Conservation (phyloP, 2,329 filamentous ascomycete species). For the Diaporthe sp. region DNA sequence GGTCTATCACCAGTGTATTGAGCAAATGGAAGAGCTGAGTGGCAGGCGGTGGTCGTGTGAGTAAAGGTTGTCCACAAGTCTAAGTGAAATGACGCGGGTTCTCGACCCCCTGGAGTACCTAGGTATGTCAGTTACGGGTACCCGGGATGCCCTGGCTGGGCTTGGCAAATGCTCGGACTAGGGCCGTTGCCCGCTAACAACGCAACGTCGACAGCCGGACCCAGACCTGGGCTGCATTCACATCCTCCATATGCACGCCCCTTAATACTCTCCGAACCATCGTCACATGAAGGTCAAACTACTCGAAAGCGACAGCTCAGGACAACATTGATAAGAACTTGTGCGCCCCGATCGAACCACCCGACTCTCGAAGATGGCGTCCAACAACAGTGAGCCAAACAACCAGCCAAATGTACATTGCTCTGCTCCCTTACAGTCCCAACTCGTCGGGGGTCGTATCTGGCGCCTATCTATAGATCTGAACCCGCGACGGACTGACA, state of each 20-base stretch:
- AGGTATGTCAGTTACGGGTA: background rate
- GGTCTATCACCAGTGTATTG: background rate
- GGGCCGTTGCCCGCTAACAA: slow-evolving; percentile 5
- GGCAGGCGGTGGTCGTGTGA: slow-evolving; percentile 11
- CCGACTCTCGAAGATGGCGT: slow-evolving; percentile 35
- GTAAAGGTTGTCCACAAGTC: background rate
- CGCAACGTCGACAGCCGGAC: slow-evolving; percentile 9
- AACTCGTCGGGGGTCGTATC: background rate
- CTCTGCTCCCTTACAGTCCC: background rate
- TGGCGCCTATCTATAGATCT: background rate
- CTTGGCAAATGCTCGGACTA: background rate
- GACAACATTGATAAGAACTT: background rate
- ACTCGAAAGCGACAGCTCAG: background rate
- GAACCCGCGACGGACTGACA: background rate
- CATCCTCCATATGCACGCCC: slow-evolving; percentile 7
- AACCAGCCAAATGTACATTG: slow-evolving; percentile 37
- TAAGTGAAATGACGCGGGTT: background rate
- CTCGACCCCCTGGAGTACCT: background rate
- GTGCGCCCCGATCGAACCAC: background rate
- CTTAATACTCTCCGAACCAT: slow-evolving; percentile 4
- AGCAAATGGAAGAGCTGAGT: background rate
- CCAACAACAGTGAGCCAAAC: slow-evolving; percentile 37
- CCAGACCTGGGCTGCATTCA: slow-evolving; percentile 19
- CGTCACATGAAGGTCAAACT: slow-evolving; percentile 19
- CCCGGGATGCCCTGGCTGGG: background rate